Conservation (phyloP, 768 basidiomycete species). For the Lactarius indigo region DNA sequence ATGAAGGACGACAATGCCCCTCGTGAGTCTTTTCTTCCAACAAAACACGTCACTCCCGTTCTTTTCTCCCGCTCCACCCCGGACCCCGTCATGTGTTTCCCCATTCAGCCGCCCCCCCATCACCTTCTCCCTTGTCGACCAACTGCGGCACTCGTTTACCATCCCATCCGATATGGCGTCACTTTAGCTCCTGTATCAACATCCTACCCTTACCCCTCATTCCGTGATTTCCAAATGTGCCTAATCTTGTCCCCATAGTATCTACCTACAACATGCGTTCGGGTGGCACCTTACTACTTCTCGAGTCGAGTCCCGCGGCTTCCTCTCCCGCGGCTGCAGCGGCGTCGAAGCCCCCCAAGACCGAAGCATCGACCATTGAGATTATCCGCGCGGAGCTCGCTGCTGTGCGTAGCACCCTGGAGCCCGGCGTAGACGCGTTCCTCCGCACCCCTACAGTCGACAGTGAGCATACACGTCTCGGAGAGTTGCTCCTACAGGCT, state of each 20-base stretch:
- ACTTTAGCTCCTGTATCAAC: not conserved
- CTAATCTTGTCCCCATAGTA: slow-evolving; percentile 40
- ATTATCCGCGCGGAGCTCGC: slow-evolving; percentile 54
- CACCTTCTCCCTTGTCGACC: not conserved
- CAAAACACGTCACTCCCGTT: slow-evolving; percentile 1
- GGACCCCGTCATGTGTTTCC: slow-evolving; percentile 21
- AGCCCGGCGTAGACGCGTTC: slow-evolving; percentile 56
- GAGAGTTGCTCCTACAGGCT: slow-evolving; percentile 82
- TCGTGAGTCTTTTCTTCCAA: slow-evolving; percentile 39
- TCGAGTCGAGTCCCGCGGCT: slow-evolving; percentile 35
- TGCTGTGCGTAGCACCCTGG: slow-evolving; percentile 49
- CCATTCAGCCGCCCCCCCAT: slow-evolving; percentile 7
- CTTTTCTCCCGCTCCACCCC: slow-evolving; percentile 16
- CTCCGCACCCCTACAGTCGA: slow-evolving; percentile 27
- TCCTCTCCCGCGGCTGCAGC: slow-evolving; percentile 29
- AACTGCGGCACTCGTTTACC: not conserved
- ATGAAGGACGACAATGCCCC: slow-evolving; percentile 78
- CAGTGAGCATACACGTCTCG: slow-evolving; percentile 54
- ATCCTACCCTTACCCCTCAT: slow-evolving; percentile 13
- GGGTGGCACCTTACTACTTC: slow-evolving; percentile 66
- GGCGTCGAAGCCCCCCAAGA: slow-evolving; percentile 32
- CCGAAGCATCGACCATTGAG: slow-evolving; percentile 51
- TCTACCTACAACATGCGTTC: slow-evolving; percentile 70
- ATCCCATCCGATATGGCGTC: slow-evolving; percentile 19
- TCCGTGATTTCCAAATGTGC: slow-evolving; percentile 23